These are phyloP conservation scores for Tubosaeta brunneosetosa DNA, from an alignment of 768 basidiomycete genomes.

Conservation along the genomic window DNA sequence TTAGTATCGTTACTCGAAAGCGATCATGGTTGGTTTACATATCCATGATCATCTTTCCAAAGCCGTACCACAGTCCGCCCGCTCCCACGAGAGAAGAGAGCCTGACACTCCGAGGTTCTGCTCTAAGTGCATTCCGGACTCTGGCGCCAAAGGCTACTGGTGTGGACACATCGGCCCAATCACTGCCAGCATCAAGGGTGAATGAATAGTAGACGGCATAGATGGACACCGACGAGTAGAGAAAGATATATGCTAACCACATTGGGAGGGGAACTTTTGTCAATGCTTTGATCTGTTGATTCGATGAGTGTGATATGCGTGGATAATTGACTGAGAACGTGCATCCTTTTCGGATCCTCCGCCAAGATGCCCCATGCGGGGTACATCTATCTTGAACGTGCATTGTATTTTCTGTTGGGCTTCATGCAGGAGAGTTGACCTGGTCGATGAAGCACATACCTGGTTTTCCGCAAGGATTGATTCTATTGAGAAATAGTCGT, in stretches of 20 bases:
- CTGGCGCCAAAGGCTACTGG: slow-evolving; percentile 71
- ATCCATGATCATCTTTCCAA: slow-evolving; percentile 80
- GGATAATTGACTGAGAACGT: slow-evolving; percentile 25
- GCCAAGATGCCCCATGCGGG: slow-evolving; percentile 84
- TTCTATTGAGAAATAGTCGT: slow-evolving; percentile 90
- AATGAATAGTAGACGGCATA: background rate
- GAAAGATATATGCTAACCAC: slow-evolving; percentile 86
- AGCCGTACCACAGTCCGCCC: slow-evolving; percentile 89
- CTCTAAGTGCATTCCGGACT: slow-evolving; percentile 83
- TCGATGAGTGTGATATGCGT: slow-evolving; percentile 4
- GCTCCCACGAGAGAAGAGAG: slow-evolving; percentile 81
- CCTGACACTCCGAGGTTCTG: slow-evolving; percentile 81
- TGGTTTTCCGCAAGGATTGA: slow-evolving; percentile 91
- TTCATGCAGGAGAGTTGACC: background rate
- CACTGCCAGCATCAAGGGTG: slow-evolving; percentile 39
- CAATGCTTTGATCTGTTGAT: slow-evolving; percentile 62
- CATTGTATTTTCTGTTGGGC: slow-evolving; percentile 80
- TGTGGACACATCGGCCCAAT: slow-evolving; percentile 86
- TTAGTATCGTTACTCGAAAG: slow-evolving; percentile 1
- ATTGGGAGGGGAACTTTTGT: slow-evolving; percentile 82
- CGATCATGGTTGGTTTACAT: slow-evolving; percentile 46
- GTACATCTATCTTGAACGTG: slow-evolving; percentile 82
- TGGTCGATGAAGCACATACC: slow-evolving; percentile 34
- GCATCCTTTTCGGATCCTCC: slow-evolving; percentile 84
- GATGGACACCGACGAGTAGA: slow-evolving; percentile 57